phyloP scores from a whole-genome alignment of 2,329 filamentous ascomycete genomes.

The Cyclaneusma minus region DNA sequence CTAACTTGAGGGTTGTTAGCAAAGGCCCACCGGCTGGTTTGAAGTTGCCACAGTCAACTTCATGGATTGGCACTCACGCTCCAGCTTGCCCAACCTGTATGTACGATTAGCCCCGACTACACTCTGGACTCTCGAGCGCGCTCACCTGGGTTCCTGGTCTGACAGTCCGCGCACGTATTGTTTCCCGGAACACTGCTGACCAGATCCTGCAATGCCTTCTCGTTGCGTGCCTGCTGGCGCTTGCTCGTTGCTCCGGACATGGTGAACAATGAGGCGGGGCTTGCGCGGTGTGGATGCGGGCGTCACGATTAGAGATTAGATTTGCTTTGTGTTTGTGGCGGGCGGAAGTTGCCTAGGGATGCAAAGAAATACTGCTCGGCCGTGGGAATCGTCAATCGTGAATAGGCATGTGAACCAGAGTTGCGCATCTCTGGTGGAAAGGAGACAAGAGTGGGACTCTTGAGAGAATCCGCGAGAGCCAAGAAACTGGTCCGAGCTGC shows the following conservation, averaged over 20 bases:
- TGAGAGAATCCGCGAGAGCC: too few relatives aligned
- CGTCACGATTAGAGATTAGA: too few relatives aligned
- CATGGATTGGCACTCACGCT: constrained; percentile 16
- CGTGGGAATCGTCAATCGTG: too few relatives aligned
- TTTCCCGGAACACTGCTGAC: constrained; percentile 76
- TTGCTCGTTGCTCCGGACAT: constrained; percentile 76
- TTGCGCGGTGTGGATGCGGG: too few relatives aligned
- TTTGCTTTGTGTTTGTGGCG: too few relatives aligned
- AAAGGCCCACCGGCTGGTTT: not conserved
- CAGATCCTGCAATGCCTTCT: constrained; percentile 79
- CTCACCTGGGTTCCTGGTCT: constrained; percentile 79
- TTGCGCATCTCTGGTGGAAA: too few relatives aligned
- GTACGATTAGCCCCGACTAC: constrained; percentile 5
- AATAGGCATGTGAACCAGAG: too few relatives aligned
- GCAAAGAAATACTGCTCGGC: too few relatives aligned
- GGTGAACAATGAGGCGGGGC: not conserved
- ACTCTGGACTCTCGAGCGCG: constrained; percentile 5
- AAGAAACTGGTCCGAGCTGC: too few relatives aligned
- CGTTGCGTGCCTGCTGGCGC: constrained; percentile 94
- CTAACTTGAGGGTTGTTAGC: constrained; percentile 44
- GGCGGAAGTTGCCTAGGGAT: too few relatives aligned
- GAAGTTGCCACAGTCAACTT: constrained; percentile 10
- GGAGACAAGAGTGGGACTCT: too few relatives aligned
- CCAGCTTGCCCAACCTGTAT: constrained; percentile 20
- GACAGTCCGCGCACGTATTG: constrained; percentile 86